Evolutionary conservation across 768 basidiomycete genomes (phyloP).

Genomic region (Trametes cinnabarina): DNA sequence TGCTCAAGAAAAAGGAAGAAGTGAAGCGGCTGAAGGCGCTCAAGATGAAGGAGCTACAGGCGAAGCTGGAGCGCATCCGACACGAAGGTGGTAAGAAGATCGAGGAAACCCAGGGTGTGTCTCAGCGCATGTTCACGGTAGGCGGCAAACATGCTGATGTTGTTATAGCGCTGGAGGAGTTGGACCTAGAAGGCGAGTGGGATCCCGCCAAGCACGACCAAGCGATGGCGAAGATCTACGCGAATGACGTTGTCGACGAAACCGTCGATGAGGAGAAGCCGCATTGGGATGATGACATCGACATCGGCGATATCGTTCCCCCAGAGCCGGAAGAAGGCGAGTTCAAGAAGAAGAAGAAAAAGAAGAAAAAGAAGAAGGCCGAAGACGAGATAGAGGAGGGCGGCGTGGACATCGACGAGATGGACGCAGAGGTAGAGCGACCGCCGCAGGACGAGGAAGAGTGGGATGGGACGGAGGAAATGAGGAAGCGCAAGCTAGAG

Average conservation of each 20-base stretch:
- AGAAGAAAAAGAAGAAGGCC: slow-evolving; percentile 43
- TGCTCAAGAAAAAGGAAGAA: slow-evolving; percentile 72
- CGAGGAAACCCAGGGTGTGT: slow-evolving; percentile 32
- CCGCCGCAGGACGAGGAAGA: slow-evolving; percentile 61
- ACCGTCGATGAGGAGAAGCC: slow-evolving; percentile 62
- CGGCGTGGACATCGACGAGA: slow-evolving; percentile 43
- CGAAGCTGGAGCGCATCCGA: slow-evolving; percentile 71
- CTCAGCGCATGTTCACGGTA: too few relatives aligned
- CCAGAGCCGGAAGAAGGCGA: slow-evolving; percentile 37
- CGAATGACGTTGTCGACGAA: slow-evolving; percentile 40
- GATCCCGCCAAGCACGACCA: slow-evolving; percentile 81
- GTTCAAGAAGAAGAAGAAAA: slow-evolving; percentile 56
- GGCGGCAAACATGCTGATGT: background rate
- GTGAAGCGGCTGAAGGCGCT: slow-evolving; percentile 76
- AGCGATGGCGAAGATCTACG: slow-evolving; percentile 79
- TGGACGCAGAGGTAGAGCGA: slow-evolving; percentile 59
- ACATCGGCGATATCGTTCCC: slow-evolving; percentile 63
- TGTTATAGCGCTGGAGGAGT: slow-evolving; percentile 52
- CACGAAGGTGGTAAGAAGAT: slow-evolving; percentile 62
- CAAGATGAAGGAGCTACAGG: slow-evolving; percentile 79
- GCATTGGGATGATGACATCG: slow-evolving; percentile 87
- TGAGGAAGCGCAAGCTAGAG: slow-evolving; percentile 78
- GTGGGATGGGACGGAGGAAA: slow-evolving; percentile 89
- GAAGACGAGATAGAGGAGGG: slow-evolving; percentile 47
- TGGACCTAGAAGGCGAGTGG: slow-evolving; percentile 93